Evolutionary conservation across 768 basidiomycete species (phyloP).

Genomic region (Auricularia sp.): DNA sequence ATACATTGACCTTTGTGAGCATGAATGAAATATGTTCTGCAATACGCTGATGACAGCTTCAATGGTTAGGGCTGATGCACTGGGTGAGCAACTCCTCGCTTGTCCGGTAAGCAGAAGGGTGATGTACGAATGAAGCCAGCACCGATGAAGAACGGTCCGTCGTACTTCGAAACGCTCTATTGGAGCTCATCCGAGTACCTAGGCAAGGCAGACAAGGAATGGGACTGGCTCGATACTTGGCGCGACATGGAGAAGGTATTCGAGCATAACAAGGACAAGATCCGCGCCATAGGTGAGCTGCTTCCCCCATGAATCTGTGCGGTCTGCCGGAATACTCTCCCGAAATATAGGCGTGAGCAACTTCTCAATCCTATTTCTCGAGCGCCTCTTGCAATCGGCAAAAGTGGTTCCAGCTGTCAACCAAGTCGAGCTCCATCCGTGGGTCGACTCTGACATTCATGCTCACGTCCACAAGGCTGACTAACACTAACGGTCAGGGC

Average conservation of each 20-base stretch:
- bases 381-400: slow-evolving; percentile 25
- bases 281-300: slow-evolving; percentile 57
- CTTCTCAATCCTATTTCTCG: slow-evolving; percentile 13
- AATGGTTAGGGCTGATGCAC: slow-evolving; percentile 49
- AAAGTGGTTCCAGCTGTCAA: slow-evolving; percentile 38
- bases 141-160: not conserved
- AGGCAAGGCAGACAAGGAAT: slow-evolving; percentile 39
- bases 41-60: not conserved
- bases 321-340: too few species aligned
- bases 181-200: not conserved
- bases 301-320: too few species aligned
- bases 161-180: not conserved
- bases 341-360: slow-evolving; percentile 15
- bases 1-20: slow-evolving; percentile 71
- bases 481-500: slow-evolving; percentile 26
- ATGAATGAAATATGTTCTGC: slow-evolving; percentile 8
- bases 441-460: slow-evolving; percentile 9
- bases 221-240: slow-evolving; percentile 75
- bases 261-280: slow-evolving; percentile 52
- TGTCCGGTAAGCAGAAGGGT: slow-evolving; percentile 2
- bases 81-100: slow-evolving; percentile 57
- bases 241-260: slow-evolving; percentile 56
- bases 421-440: slow-evolving; percentile 32
- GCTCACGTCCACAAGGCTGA: slow-evolving; percentile 13
- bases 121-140: not conserved